Percentiles rank a stretch among this genome's conserved stretches.
Evolutionary conservation across 192 early-diverging fungal genomes (phyloP).

Genomic region (Gryganskiella cystojenkinii): DNA sequence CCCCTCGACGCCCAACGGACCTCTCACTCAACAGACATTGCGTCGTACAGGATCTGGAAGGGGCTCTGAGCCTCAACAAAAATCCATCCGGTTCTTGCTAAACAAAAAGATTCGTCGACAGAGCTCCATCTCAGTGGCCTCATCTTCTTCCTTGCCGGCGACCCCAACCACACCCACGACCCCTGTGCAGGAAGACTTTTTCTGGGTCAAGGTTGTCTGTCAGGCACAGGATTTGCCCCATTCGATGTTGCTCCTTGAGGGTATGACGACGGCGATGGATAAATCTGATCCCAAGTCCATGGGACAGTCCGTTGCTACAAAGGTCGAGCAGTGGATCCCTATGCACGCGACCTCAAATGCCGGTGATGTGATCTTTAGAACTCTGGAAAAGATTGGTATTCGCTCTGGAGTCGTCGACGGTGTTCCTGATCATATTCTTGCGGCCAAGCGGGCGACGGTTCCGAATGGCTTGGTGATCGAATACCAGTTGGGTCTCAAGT

Average conservation of each 20-base stretch:
- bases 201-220: slow-evolving; percentile 52
- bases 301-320: slow-evolving; percentile 39
- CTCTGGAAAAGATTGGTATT: slow-evolving; percentile 65
- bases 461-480: slow-evolving; percentile 46
- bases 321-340: slow-evolving; percentile 56
- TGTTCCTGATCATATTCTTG: slow-evolving; percentile 42
- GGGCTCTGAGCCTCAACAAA: slow-evolving; percentile 29
- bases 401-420: slow-evolving; percentile 57
- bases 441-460: slow-evolving; percentile 25
- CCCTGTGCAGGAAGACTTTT: slow-evolving; percentile 39
- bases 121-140: slow-evolving; percentile 10
- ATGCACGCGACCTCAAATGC: slow-evolving; percentile 56
- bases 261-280: slow-evolving; percentile 36
- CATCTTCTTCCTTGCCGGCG: slow-evolving; percentile 27
- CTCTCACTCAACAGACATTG: slow-evolving; percentile 4
- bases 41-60: slow-evolving; percentile 27
- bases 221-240: slow-evolving; percentile 50
- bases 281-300: slow-evolving; percentile 26
- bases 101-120: slow-evolving; percentile 60
- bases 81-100: slow-evolving; percentile 60
- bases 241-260: slow-evolving; percentile 41
- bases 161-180: slow-evolving; percentile 35
- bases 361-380: slow-evolving; percentile 58
- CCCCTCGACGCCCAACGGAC: not conserved
- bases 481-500: slow-evolving; percentile 29